Conservation (phyloP, 805 yeast genomes). For the Diddensiella caesifluorescens region DNA sequence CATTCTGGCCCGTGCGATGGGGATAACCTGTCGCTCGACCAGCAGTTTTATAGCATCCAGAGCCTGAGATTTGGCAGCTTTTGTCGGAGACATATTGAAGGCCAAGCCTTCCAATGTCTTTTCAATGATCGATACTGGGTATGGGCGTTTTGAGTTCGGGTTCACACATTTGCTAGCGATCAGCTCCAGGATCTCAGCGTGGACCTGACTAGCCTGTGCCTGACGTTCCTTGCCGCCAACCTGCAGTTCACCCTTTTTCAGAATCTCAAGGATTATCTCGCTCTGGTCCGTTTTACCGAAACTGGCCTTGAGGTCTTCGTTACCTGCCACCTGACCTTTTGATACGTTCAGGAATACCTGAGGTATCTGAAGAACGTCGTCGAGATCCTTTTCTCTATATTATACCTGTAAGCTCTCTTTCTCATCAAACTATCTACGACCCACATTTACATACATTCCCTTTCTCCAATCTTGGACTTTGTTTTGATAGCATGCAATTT, state of each 20-base stretch:
- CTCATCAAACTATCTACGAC: neutral
- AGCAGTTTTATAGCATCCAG: slow-evolving; percentile 81
- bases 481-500: slow-evolving; percentile 93
- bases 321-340: slow-evolving; percentile 87
- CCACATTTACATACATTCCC: slow-evolving; percentile 43
- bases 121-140: slow-evolving; percentile 91
- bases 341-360: slow-evolving; percentile 90
- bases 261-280: slow-evolving; percentile 70
- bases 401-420: neutral
- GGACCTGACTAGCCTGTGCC: slow-evolving; percentile 63
- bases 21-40: slow-evolving; percentile 74
- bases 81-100: slow-evolving; percentile 67
- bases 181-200: slow-evolving; percentile 75
- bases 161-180: slow-evolving; percentile 88
- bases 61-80: slow-evolving; percentile 82
- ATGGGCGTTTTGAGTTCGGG: slow-evolving; percentile 82
- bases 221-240: slow-evolving; percentile 89
- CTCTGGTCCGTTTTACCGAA: slow-evolving; percentile 76
- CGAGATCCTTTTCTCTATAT: slow-evolving; percentile 73
- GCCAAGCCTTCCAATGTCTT: slow-evolving; percentile 74
- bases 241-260: slow-evolving; percentile 90
- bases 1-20: slow-evolving; percentile 94
- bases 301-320: slow-evolving; percentile 67
- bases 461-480: slow-evolving; percentile 93
- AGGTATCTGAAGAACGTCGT: slow-evolving; percentile 94